These are phyloP conservation scores for Phycomyces blakesleeanus DNA, from an alignment of 192 early-diverging fungal species.

Conservation along the genomic window DNA sequence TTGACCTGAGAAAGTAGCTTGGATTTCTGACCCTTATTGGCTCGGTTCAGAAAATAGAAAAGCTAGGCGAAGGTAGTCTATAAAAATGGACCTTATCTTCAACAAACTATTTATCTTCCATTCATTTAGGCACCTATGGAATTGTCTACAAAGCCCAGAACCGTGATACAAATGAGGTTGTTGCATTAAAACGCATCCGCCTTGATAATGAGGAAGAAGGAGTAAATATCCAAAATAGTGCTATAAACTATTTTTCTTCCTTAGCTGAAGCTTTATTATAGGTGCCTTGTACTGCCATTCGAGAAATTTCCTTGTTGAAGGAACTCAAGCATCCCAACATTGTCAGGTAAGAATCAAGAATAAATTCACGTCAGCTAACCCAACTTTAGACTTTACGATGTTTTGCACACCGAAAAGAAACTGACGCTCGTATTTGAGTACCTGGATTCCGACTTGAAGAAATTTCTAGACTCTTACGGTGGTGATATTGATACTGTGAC, in stretches of 20 bases:
- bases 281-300: slow-evolving; percentile 81
- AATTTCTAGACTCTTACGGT: slow-evolving; percentile 89
- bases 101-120: neutral
- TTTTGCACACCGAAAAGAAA: slow-evolving; percentile 96
- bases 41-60: slow-evolving; percentile 88
- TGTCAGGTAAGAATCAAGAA: slow-evolving; percentile 59
- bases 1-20: neutral
- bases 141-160: slow-evolving; percentile 99
- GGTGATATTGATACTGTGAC: slow-evolving; percentile 76
- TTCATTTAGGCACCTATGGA: slow-evolving; percentile 79
- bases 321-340: slow-evolving; percentile 84
- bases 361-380: neutral
- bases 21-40: neutral
- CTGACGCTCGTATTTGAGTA: slow-evolving; percentile 98
- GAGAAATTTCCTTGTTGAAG: slow-evolving; percentile 85
- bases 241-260: neutral
- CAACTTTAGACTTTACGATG: slow-evolving; percentile 80
- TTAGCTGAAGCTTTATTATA: slow-evolving; percentile 19
- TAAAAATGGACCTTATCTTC: neutral
- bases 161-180: slow-evolving; percentile 90
- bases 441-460: slow-evolving; percentile 97
- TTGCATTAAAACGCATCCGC: slow-evolving; percentile 93
- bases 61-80: slow-evolving; percentile 83
- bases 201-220: slow-evolving; percentile 89
- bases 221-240: slow-evolving; percentile 37